Evolutionary conservation across 768 basidiomycete genomes (phyloP), one percentile per base, ranked within the genome.

Genomic region (Cystobasidium onofrii): DNA sequence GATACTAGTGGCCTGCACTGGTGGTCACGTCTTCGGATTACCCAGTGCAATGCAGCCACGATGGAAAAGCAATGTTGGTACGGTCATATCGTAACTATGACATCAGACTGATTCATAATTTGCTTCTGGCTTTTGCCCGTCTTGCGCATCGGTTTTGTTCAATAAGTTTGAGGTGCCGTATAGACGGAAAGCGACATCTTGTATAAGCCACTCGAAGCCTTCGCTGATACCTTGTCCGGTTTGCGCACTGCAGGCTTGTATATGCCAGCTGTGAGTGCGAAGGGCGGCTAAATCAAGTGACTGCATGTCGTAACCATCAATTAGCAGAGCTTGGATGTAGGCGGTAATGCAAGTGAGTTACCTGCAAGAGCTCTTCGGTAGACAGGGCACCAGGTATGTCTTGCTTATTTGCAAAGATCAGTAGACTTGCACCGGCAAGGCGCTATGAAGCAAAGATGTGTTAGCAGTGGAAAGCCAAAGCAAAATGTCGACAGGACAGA

Each of bases 341-440:
- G 13, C 41, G 13, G 3, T 39, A 66, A 27, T 1, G 50, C 13
- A 3, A 34, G 12, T 15, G 39, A 57, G 54, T n/a, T 41, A 72
- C 74, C 50, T 73, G 60, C 1, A 64, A 46, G 13, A 72, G 64
- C 46, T 77, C 73, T 9, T 82, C 80, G 75, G 88, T 86, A 36
- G 86, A 86, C 88, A 97, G 87, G 0, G 92, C 89, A 62, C 92
- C 91, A 73, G 86, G 86, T 73, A 98, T 86, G 83, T 99, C 96
- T 80, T 96, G 94, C 82, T 99, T 99, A 83, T 99, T 99, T 33
- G 96, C 96, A 80, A 98, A 91, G 67, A 98, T 88, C 43, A 98
- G 86, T 64, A 98, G 46, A 39, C 76, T 78, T 2, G 96, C 96
- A n/a, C 96, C 95, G 64, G 92, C 88, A 73, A 98, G 83, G 79